A percentile compares a stretch with the other conserved stretches of the same genome.
Evolutionary conservation across 2,329 filamentous ascomycete genomes (phyloP).

Genomic region (Fusarium penzigii): DNA sequence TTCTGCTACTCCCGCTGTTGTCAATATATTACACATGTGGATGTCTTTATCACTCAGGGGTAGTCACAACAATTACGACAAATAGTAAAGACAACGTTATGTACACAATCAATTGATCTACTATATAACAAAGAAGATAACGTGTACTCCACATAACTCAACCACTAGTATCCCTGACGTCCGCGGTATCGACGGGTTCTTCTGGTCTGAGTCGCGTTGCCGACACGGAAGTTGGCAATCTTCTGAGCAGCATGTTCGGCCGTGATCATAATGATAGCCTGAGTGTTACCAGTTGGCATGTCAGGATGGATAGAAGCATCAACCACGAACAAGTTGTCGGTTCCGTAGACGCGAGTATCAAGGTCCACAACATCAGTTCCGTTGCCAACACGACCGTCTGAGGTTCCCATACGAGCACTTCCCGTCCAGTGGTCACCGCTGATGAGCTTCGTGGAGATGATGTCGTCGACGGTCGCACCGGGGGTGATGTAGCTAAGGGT

Average conservation of each 20-base stretch:
- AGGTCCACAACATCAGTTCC: conserved; percentile 57
- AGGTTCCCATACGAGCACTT: conserved; percentile 45
- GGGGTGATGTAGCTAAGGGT: conserved; percentile 24
- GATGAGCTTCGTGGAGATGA: conserved; percentile 26
- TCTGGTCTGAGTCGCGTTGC: not conserved
- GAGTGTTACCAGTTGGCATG: conserved; percentile 29
- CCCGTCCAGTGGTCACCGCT: conserved; percentile 32
- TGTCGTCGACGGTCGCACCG: conserved; percentile 17
- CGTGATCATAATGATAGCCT: conserved; percentile 31
- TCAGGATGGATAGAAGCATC: conserved; percentile 64
- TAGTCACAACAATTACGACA: too few relatives aligned
- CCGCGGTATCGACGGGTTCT: too few relatives aligned
- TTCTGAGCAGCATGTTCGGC: conserved; percentile 30
- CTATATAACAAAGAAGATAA: too few relatives aligned
- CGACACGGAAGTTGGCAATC: conserved; percentile 19
- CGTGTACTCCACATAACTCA: too few relatives aligned
- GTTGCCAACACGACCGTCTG: conserved; percentile 46
- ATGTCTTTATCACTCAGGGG: too few relatives aligned
- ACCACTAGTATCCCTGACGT: too few relatives aligned
- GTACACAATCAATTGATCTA: too few relatives aligned
- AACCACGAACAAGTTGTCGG: conserved; percentile 62
- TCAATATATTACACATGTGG: too few relatives aligned
- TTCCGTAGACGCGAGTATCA: conserved; percentile 60
- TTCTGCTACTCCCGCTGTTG: too few relatives aligned
- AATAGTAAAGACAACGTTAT: too few relatives aligned